These are phyloP conservation scores for Jaminaea rosea DNA, from an alignment of 1,284 basidiomycete species.

Conservation along the genomic window DNA sequence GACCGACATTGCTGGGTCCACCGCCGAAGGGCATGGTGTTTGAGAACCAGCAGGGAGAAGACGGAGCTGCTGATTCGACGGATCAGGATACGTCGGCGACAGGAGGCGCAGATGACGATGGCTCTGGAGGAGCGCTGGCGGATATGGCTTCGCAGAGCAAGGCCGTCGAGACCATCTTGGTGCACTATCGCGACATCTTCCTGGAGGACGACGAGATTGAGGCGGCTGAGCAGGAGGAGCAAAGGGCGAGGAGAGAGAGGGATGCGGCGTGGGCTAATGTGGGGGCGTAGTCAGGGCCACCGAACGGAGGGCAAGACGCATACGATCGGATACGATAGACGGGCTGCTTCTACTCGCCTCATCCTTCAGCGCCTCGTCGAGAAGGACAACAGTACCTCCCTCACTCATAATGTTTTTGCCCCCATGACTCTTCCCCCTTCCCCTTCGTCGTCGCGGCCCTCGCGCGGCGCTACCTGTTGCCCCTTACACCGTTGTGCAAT, in stretches of 20 bases:
- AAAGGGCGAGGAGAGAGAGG: slow-evolving; percentile 2
- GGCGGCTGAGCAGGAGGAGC: not conserved
- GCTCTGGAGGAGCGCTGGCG: slow-evolving; percentile 19
- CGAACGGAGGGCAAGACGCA: too few relatives aligned
- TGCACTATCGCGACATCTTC: slow-evolving; percentile 43
- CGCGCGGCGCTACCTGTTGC: too few relatives aligned
- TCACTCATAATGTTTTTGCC: too few relatives aligned
- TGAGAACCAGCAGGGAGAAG: not conserved
- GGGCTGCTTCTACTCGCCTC: too few relatives aligned
- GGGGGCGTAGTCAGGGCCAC: slow-evolving; percentile 9
- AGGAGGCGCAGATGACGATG: slow-evolving; percentile 6
- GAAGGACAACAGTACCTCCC: too few relatives aligned
- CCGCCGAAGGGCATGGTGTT: slow-evolving; percentile 9
- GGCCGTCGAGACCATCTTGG: slow-evolving; percentile 44
- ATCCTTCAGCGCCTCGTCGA: too few relatives aligned
- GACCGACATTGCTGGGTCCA: slow-evolving; percentile 63
- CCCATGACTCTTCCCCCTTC: too few relatives aligned
- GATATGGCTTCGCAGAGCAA: slow-evolving; percentile 44
- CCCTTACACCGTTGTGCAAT: too few relatives aligned
- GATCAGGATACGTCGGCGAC: not conserved
- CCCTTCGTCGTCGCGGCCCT: too few relatives aligned
- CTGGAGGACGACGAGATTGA: slow-evolving; percentile 28
- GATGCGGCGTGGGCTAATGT: slow-evolving; percentile 4
- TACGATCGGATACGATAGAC: too few relatives aligned
- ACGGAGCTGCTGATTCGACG: too few relatives aligned